Percentiles rank a stretch among this genome's conserved stretches.
Conservation (phyloP, 2,329 filamentous ascomycete species). For the Apiospora malaysiana region DNA sequence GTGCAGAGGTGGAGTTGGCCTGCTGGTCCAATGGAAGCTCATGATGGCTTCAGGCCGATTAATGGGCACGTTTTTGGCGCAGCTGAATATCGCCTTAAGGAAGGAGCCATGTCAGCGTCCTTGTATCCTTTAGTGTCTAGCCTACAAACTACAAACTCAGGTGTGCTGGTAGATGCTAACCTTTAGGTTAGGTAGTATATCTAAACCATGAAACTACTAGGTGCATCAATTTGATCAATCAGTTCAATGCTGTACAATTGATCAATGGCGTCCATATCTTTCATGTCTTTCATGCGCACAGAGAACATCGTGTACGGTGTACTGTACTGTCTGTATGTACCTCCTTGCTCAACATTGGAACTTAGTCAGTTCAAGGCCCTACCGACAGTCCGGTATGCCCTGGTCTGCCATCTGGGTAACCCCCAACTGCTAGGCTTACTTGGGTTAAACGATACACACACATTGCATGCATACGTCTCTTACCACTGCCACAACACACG, state of each 20-base stretch:
- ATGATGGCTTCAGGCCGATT: neutral
- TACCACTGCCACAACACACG: neutral
- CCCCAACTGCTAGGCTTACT: neutral
- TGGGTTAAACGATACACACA: neutral
- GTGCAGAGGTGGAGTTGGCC: neutral
- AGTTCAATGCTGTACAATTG: too few relatives aligned
- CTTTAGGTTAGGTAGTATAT: too few relatives aligned
- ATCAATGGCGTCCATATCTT: too few relatives aligned
- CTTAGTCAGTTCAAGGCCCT: neutral
- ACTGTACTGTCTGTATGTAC: neutral
- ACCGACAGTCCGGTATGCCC: slow-evolving; percentile 16
- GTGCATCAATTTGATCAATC: neutral
- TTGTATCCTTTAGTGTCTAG: too few relatives aligned
- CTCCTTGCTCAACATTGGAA: neutral
- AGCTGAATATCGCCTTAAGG: slow-evolving; percentile 9
- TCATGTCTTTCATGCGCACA: too few relatives aligned
- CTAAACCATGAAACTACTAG: neutral
- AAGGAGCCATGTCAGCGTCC: neutral
- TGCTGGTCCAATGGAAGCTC: neutral
- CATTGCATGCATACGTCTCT: neutral
- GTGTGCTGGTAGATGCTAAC: too few relatives aligned
- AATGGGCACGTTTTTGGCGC: slow-evolving; percentile 7
- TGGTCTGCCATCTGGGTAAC: neutral
- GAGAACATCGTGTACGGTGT: neutral
- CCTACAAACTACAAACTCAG: too few relatives aligned